A percentile compares a stretch with the other conserved stretches of the same genome.
These are phyloP conservation scores for Umbelopsis ramanniana DNA, from an alignment of 192 early-diverging fungal species.

Conservation along the genomic window DNA sequence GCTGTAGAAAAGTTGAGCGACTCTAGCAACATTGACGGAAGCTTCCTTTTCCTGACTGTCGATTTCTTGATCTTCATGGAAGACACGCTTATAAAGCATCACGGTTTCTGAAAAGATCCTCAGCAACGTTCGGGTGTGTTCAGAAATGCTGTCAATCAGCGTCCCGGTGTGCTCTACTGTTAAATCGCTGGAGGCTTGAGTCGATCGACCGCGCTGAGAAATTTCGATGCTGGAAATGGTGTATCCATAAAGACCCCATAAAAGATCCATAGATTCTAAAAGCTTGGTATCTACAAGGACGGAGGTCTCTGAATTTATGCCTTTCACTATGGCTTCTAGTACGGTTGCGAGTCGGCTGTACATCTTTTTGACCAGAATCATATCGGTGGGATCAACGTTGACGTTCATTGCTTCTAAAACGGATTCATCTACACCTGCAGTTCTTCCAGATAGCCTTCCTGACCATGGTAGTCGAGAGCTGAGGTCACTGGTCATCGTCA, in stretches of 20 bases:
- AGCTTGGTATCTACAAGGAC: slow-evolving; percentile 20
- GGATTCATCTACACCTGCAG: background rate
- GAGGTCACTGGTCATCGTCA: slow-evolving; percentile 4
- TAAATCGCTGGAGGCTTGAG: slow-evolving; percentile 34
- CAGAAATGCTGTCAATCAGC: slow-evolving; percentile 68
- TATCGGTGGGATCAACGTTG: slow-evolving; percentile 1
- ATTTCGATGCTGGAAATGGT: slow-evolving; percentile 75
- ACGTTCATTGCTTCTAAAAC: slow-evolving; percentile 15
- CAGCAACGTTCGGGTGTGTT: slow-evolving; percentile 67
- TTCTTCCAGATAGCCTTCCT: slow-evolving; percentile 11
- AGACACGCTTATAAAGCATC: slow-evolving; percentile 19
- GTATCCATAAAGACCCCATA: slow-evolving; percentile 67
- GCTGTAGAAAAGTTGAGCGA: slow-evolving; percentile 45
- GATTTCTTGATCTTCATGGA: slow-evolving; percentile 9
- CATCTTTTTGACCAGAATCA: slow-evolving; percentile 47
- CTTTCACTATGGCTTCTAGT: slow-evolving; percentile 61
- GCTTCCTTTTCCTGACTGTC: slow-evolving; percentile 21
- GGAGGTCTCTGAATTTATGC: slow-evolving; percentile 35
- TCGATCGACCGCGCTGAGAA: slow-evolving; percentile 67
- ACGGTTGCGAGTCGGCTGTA: slow-evolving; percentile 70
- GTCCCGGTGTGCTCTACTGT: slow-evolving; percentile 44
- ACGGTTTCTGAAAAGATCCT: slow-evolving; percentile 66
- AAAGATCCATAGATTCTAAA: slow-evolving; percentile 38
- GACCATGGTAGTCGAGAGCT: slow-evolving; percentile 9
- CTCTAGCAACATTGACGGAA: slow-evolving; percentile 1